Conservation (phyloP, 1,284 basidiomycete genomes). For the Volvariella surrecta region DNA sequence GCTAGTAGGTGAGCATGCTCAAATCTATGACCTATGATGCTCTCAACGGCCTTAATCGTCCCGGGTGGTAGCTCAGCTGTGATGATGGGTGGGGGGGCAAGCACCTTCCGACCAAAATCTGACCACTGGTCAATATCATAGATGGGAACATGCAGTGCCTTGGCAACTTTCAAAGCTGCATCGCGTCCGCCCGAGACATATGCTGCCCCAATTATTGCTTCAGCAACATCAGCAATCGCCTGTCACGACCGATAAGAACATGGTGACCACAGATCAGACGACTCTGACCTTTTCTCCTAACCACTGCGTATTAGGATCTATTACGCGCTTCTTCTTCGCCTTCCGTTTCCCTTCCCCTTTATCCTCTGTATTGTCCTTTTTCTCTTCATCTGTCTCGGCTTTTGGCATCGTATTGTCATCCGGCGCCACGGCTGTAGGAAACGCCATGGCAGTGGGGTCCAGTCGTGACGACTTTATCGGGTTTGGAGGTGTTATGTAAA, state of each 20-base stretch:
- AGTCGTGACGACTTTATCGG: no score
- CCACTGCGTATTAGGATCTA: slow-evolving; percentile 39
- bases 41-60: slow-evolving; percentile 48
- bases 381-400: background rate
- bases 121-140: slow-evolving; percentile 56
- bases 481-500: slow-evolving; percentile 13
- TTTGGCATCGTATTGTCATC: background rate
- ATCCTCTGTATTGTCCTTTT: slow-evolving; percentile 13
- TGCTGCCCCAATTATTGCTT: slow-evolving; percentile 75
- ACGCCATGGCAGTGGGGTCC: no score
- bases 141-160: slow-evolving; percentile 54
- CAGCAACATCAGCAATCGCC: slow-evolving; percentile 76
- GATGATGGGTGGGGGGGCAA: slow-evolving; percentile 30
- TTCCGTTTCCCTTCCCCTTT: slow-evolving; percentile 30
- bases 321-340: slow-evolving; percentile 20
- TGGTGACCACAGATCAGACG: background rate
- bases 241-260: slow-evolving; percentile 17
- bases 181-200: slow-evolving; percentile 64
- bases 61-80: slow-evolving; percentile 33
- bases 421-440: no score
- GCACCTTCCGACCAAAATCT: slow-evolving; percentile 51
- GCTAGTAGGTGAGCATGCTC: slow-evolving; percentile 50
- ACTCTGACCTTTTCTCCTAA: slow-evolving; percentile 67
- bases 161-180: slow-evolving; percentile 50
- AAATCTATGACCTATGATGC: slow-evolving; percentile 54